Evolutionary conservation across 108 stramenopile species (phyloP), one percentile per base, ranked within the genome.

Genomic region (Ochromonas danica): DNA sequence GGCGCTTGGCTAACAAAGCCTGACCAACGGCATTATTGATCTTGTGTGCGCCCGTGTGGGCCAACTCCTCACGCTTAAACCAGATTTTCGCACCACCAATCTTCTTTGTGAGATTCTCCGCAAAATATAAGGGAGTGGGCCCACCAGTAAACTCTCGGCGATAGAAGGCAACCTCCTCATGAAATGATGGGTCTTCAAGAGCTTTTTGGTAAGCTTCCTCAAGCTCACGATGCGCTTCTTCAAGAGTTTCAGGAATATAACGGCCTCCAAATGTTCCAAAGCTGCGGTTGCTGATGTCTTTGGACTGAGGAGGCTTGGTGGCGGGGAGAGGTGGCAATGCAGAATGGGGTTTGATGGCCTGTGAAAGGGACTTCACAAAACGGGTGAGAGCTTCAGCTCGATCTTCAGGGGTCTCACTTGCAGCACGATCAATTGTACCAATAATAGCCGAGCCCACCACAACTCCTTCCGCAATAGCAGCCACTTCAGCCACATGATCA

Each of bases 21-120:
- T 97, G 96, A 1, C 95, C 96, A 74, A 97, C 93, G 70, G 95
- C 96, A 87, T 97, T 97, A 88, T 97, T 97, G 86, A 97, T 96
- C 85, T 96, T 96, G 91, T 96, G 95, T 27, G 96, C 95, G 61
- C 96, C 95, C 2, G 96, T 97, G 82, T 96, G 96, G 10, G 94
- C 93, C 81, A 97, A 87, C 84, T 97, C 96, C 80, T 97, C 96
- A 38, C 96, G 84, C 84, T 97, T 97, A 70, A 97, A 80, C 95
- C 95, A 97, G 81, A 97, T 97, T 77, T 90, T 89, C 27, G 93
- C 94, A 30, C 94, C 94, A 42, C 96, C 94, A 45, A 91, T 88
- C 77, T 90, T 67, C 79, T 96, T 91, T 0, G 94, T 93, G 36
- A 97, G 85, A 45, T 95, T 91, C 63, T 91, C 88, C 10, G 95